Conservation (phyloP, 202 grass and related monocot genomes). For the Bolboschoenoplectus hybrid region DNA sequence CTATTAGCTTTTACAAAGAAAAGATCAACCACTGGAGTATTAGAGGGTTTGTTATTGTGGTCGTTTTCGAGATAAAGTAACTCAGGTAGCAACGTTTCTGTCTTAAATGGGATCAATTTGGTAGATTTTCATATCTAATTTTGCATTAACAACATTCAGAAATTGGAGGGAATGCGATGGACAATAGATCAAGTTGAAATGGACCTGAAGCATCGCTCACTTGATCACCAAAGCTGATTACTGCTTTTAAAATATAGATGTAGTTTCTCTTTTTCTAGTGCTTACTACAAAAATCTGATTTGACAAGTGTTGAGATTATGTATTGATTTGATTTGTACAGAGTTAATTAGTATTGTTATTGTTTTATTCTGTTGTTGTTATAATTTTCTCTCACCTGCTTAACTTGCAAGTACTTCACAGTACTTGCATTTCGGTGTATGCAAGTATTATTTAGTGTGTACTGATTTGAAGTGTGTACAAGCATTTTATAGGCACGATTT, state of each 20-base stretch:
- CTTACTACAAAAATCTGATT: not conserved
- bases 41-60: not conserved
- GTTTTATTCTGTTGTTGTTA: constrained; percentile 7
- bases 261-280: not conserved
- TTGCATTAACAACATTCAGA: constrained; percentile 52
- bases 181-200: constrained; percentile 99
- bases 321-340: constrained; percentile 34
- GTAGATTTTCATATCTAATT: constrained; percentile 9
- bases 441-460: not conserved
- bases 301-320: not conserved
- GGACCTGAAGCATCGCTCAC: constrained; percentile 63
- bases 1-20: not conserved
- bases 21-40: not conserved
- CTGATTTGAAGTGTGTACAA: not conserved
- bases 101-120: not conserved
- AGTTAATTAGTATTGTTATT: not conserved
- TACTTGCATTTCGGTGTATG: not conserved
- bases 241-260: not conserved
- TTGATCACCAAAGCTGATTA: constrained; percentile 37
- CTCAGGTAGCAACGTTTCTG: not conserved
- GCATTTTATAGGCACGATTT: not conserved
- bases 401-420: not conserved
- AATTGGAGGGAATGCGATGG: constrained; percentile 98
- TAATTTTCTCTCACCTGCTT: not conserved
- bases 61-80: not conserved